These are phyloP conservation scores for Gastroboletus turbinatus DNA, from an alignment of 1,284 basidiomycete genomes.

Conservation along the genomic window DNA sequence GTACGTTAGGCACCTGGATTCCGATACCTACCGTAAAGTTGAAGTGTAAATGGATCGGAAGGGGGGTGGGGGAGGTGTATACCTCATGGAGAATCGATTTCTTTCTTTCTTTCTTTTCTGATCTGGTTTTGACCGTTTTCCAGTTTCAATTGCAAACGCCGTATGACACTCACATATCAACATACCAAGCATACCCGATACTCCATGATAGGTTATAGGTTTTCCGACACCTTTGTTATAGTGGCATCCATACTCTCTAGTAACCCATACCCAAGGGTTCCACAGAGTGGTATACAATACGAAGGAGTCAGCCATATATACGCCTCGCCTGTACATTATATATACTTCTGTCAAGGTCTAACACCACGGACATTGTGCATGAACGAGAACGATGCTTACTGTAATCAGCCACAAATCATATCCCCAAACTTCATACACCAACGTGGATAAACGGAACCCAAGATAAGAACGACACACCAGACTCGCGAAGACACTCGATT, in stretches of 20 bases:
- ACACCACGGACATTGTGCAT: neutral
- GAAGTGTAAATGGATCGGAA: neutral
- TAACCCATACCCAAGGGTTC: neutral
- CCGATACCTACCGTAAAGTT: constrained; percentile 23
- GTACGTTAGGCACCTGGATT: constrained; percentile 27
- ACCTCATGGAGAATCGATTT: neutral
- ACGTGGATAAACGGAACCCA: neutral
- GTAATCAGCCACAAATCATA: no score
- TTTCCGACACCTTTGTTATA: no score
- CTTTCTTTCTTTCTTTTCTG: neutral
- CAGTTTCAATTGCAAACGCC: neutral
- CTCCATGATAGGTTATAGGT: neutral
- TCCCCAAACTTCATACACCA: neutral
- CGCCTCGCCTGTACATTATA: neutral
- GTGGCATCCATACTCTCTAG: neutral
- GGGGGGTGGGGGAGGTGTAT: neutral
- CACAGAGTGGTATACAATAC: neutral
- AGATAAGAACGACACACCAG: neutral
- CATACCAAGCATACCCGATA: neutral
- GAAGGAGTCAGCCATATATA: neutral
- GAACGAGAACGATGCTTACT: no score
- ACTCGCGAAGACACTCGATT: neutral
- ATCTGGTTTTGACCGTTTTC: neutral
- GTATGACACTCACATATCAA: neutral
- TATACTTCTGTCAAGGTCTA: neutral